Conservation (phyloP, 1,284 basidiomycete genomes). For the Trichosporon sp. region DNA sequence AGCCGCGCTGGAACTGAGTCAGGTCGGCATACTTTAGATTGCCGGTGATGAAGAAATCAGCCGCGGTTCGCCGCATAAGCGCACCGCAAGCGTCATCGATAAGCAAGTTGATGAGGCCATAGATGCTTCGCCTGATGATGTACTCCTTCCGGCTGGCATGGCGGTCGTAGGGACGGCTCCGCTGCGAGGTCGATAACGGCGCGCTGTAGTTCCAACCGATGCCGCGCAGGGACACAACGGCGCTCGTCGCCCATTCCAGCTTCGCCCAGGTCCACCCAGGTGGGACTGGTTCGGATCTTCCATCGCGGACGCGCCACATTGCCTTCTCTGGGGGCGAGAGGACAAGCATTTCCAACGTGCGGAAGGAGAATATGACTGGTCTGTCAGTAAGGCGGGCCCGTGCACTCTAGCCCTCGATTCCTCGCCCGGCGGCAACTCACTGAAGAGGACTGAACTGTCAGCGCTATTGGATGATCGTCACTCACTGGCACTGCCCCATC, state of each 20-base stretch:
- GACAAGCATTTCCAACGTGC: slow-evolving; percentile 31
- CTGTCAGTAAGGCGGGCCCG: background rate
- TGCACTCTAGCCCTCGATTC: background rate
- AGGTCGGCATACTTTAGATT: slow-evolving; percentile 22
- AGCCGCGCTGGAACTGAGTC: slow-evolving; percentile 21
- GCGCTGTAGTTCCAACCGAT: slow-evolving; percentile 42
- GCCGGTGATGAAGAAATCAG: slow-evolving; percentile 28
- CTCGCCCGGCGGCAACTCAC: slow-evolving; percentile 17
- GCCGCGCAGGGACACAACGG: slow-evolving; percentile 37
- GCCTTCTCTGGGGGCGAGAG: slow-evolving; percentile 38
- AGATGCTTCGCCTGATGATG: slow-evolving; percentile 15
- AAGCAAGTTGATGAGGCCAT: background rate
- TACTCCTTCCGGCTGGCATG: slow-evolving; percentile 24
- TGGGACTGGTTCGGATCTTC: slow-evolving; percentile 32
- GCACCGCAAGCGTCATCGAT: slow-evolving; percentile 15
- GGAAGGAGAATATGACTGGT: slow-evolving; percentile 18
- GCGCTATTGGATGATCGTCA: background rate
- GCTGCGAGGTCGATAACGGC: slow-evolving; percentile 27
- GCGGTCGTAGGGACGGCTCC: slow-evolving; percentile 26
- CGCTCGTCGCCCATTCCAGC: slow-evolving; percentile 33
- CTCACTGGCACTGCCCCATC: slow-evolving; percentile 27
- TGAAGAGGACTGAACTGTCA: slow-evolving; percentile 12
- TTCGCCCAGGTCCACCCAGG: slow-evolving; percentile 35
- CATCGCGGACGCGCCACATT: slow-evolving; percentile 25
- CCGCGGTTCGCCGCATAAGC: slow-evolving; percentile 26